Base-by-base conservation (phyloP, 441 rosid genomes). In the Gossypium lobatum region DNA sequence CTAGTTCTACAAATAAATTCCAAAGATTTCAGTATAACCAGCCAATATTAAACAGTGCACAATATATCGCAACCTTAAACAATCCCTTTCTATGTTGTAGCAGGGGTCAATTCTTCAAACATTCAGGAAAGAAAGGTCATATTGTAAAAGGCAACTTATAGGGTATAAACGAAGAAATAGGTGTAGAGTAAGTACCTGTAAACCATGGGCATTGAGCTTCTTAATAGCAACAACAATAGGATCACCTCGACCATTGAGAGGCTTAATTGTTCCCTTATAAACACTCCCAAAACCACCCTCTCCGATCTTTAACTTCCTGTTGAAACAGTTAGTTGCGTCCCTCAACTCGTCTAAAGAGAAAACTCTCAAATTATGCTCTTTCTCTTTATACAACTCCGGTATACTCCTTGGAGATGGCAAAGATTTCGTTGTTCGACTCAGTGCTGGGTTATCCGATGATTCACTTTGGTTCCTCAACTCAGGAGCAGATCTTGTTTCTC, bases 261-360 rank as follows among this genome's bases (percentile, higher is more conserved):
- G 76, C 52, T 4, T 60, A 60, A 84, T 62, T 0, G 83, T 76
- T 26, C 87, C 87, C 68, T 78, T 81, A 60, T 84, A 84, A 50
- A 84, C 87, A 57, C 82, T 84, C 68, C 87, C 87, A 77, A 84
- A 84, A n/a, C 87, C 87, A 6, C 87, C 87, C 70, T 84, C 82
- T 18, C 87, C 87, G 3, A 84, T 61, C 79, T 82, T 84, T 16
- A 80, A 52, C 79, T 66, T 7, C 77, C 79, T 72, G 46, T 39
- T 78, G 76, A 84, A 84, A 6, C 82, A 82, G 67, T 66, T 53
- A 0, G 87, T 84, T 57, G 82, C 85, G 17, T 80, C 73, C 60
- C 64, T 76, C 55, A 84, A 74, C 75, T 84, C 85, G 21, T 80
- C 76, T 26, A 61, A 71, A 8, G 81, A 39, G 67, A 85, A 85